Evolutionary conservation across 495 filamentous ascomycete genomes (phyloP).

Genomic region (Hypoxylon rickii): DNA sequence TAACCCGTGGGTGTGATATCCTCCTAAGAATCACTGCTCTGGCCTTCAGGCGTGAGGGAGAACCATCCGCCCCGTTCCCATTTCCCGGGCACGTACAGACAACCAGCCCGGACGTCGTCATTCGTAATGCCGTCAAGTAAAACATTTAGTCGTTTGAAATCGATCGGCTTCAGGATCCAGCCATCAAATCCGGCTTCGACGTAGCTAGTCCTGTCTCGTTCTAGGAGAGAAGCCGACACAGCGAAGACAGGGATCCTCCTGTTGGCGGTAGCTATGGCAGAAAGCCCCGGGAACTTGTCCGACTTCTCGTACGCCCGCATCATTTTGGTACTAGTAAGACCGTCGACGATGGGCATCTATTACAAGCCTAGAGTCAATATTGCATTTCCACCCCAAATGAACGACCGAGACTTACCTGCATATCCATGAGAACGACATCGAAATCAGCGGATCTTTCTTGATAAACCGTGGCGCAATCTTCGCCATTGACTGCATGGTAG

Average conservation of each 20-base stretch:
- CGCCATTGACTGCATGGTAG: slow-evolving; percentile 76
- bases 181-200: slow-evolving; percentile 86
- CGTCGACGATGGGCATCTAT: slow-evolving; percentile 94
- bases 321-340: slow-evolving; percentile 78
- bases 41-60: not conserved
- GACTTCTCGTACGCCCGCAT: slow-evolving; percentile 74
- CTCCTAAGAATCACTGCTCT: not conserved
- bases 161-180: slow-evolving; percentile 80
- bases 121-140: slow-evolving; percentile 64
- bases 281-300: slow-evolving; percentile 45
- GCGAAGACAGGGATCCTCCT: slow-evolving; percentile 81
- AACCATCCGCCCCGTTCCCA: slow-evolving; percentile 83
- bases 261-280: slow-evolving; percentile 51
- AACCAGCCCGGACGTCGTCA: slow-evolving; percentile 47
- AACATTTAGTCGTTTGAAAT: slow-evolving; percentile 69
- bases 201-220: slow-evolving; percentile 70
- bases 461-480: slow-evolving; percentile 79
- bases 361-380: slow-evolving; percentile 5
- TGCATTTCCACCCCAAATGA: not conserved
- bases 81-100: slow-evolving; percentile 62
- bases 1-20: not conserved
- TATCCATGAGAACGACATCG: slow-evolving; percentile 95
- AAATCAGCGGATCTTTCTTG: slow-evolving; percentile 61
- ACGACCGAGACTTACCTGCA: slow-evolving; percentile 66
- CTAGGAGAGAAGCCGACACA: slow-evolving; percentile 84